These are phyloP conservation scores for Kwoniella pini DNA, from an alignment of 768 basidiomycete genomes.

Conservation along the genomic window DNA sequence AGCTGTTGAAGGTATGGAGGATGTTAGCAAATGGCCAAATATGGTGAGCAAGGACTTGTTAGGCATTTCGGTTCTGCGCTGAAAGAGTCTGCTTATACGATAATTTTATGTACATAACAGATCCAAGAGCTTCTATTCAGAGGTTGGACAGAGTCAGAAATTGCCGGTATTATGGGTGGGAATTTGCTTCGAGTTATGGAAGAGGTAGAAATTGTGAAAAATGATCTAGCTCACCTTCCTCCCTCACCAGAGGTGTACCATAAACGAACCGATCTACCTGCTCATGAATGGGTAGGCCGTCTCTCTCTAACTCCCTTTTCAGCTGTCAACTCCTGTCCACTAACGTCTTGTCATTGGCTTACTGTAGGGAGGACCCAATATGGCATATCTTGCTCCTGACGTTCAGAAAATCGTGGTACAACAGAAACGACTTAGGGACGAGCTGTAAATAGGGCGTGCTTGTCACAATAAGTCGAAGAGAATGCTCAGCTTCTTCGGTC, in stretches of 20 bases:
- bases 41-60: too few species aligned
- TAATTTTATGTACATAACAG: slow-evolving; percentile 1
- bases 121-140: slow-evolving; percentile 28
- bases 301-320: too few species aligned
- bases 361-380: slow-evolving; percentile 24
- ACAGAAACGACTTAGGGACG: slow-evolving; percentile 9
- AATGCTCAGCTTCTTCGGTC: too few species aligned
- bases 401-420: slow-evolving; percentile 15
- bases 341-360: neutral
- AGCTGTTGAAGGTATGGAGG: slow-evolving; percentile 35
- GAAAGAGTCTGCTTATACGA: too few species aligned
- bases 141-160: slow-evolving; percentile 34
- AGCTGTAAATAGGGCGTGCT: too few species aligned
- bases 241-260: slow-evolving; percentile 25
- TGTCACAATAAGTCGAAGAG: too few species aligned
- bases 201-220: slow-evolving; percentile 21
- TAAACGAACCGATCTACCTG: slow-evolving; percentile 31
- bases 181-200: slow-evolving; percentile 34
- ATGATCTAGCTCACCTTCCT: neutral
- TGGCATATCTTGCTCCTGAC: slow-evolving; percentile 21
- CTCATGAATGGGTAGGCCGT: slow-evolving; percentile 34
- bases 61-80: too few species aligned
- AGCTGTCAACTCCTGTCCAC: slow-evolving; percentile 8
- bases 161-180: slow-evolving; percentile 29
- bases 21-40: slow-evolving; percentile 27